Evolutionary conservation across 2,329 filamentous ascomycete genomes (phyloP), one percentile per base, ranked within the genome.

Genomic region (Diatrype stigma): DNA sequence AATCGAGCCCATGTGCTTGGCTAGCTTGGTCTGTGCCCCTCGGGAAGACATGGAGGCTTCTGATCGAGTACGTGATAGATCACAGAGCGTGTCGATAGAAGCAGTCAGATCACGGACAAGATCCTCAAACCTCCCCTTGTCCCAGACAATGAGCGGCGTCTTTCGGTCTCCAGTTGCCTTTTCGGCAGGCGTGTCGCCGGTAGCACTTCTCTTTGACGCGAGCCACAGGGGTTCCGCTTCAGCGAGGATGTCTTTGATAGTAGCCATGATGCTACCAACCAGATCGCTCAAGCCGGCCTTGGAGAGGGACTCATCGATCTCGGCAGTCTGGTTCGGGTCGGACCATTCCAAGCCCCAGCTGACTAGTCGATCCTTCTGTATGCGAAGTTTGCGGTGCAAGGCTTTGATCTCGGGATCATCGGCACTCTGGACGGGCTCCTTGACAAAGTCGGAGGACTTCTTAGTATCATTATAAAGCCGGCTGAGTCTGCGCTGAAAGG

Each of bases 331-430:
- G 57, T 76, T 80, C 16, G 85, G 83, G 65, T 91, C 87, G 50
- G 84, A 88, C 89, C 89, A 93, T 67, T 90, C 86, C 48, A 90
- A 73, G 0, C 88, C 89, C 89, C 89, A 93, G 53, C 84, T 86
- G 52, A 89, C 84, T 45, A 92, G 75, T 16, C 89, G 79, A 70
- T 91, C 87, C 66, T 89, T 90, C 62, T 92, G 89, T 58, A 91
- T 90, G 56, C 86, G 81, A 57, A 90, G 80, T 66, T 89, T 90
- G 56, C 87, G 84, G 65, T 91, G 86, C 30, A 92, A 73, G 16
- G 80, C 78, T 62, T 85, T 83, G 64, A 89, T 81, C 57, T 90
- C 86, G 22, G 87, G 86, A 64, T 85, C 77, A 63, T 86, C 74
- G 61, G 80, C 72, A 64, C 82, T 82, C 68, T 77, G 84, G 56